A percentile compares a stretch with the other conserved stretches of the same genome.
These are phyloP conservation scores for Taiozyma sp. DNA, from an alignment of 1,139 yeast species.

Conservation along the genomic window DNA sequence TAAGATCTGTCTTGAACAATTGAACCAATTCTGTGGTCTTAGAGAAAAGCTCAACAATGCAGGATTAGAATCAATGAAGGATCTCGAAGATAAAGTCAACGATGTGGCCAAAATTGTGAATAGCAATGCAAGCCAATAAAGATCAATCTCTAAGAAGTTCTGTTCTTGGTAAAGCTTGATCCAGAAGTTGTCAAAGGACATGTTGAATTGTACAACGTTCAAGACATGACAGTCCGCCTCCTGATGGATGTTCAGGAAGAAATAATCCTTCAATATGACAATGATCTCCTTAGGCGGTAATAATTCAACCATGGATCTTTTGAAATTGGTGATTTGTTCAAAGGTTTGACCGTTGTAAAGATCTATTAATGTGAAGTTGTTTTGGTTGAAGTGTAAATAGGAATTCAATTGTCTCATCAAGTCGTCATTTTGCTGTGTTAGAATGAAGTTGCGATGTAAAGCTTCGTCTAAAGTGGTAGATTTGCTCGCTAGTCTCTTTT, in stretches of 20 bases:
- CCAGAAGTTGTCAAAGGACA: conserved; percentile 12
- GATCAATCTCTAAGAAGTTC: conserved; percentile 6
- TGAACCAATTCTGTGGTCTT: conserved; percentile 10
- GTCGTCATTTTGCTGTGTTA: conserved; percentile 8
- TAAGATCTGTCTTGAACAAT: conserved; percentile 13
- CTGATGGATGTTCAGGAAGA: conserved; percentile 8
- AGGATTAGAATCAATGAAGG: conserved; percentile 1
- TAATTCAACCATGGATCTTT: conserved; percentile 8
- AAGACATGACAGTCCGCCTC: conserved; percentile 1
- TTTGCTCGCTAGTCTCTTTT: background rate
- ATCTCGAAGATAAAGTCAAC: conserved; percentile 9
- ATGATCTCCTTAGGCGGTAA: conserved; percentile 10
- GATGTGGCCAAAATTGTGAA: conserved; percentile 9
- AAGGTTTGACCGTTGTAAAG: conserved; percentile 2
- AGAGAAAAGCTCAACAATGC: background rate
- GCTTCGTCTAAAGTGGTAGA: conserved; percentile 5
- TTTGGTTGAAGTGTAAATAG: conserved; percentile 3
- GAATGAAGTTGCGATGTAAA: conserved; percentile 1
- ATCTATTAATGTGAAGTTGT: conserved; percentile 3
- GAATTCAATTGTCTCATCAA: conserved; percentile 7
- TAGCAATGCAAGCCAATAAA: conserved; percentile 8
- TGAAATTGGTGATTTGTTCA: conserved; percentile 4
- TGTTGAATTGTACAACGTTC: conserved; percentile 7
- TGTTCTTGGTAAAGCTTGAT: conserved; percentile 3
- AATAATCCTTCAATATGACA: conserved; percentile 11